These are phyloP conservation scores for Bruguiera hainesii DNA, from an alignment of 441 rosid genomes.

Conservation along the genomic window DNA sequence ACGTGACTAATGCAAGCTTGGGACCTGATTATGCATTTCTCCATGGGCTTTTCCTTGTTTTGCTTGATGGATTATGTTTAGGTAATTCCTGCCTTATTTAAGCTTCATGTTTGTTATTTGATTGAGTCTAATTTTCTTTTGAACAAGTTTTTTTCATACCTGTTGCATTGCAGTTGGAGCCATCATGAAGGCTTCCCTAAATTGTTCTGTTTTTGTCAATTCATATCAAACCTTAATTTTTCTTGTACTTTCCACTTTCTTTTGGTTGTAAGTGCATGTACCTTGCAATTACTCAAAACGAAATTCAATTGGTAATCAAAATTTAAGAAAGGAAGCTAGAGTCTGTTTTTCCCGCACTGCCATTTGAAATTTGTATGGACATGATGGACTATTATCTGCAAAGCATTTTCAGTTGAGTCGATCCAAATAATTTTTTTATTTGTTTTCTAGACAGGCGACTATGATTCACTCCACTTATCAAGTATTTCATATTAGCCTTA, in stretches of 20 bases:
- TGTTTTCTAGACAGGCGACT: background rate
- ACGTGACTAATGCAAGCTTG: constrained; percentile 48
- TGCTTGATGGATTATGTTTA: constrained; percentile 93
- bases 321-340: background rate
- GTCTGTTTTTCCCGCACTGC: background rate
- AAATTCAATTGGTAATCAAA: background rate
- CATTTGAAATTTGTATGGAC: background rate
- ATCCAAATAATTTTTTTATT: background rate
- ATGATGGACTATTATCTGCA: background rate
- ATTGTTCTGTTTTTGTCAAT: background rate
- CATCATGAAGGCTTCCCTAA: background rate
- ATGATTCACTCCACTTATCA: too few species aligned
- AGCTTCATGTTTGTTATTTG: background rate
- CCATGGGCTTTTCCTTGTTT: constrained; percentile 94
- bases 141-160: background rate
- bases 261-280: background rate
- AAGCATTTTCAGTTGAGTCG: background rate
- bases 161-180: background rate
- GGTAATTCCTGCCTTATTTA: constrained; percentile 39
- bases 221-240: background rate
- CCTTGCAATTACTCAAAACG: background rate
- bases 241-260: background rate
- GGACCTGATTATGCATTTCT: constrained; percentile 62
- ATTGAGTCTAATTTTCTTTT: background rate
- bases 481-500: too few species aligned